These are phyloP conservation scores for Gossypium bickii DNA, from an alignment of 345 rosid genomes.

Conservation along the genomic window DNA sequence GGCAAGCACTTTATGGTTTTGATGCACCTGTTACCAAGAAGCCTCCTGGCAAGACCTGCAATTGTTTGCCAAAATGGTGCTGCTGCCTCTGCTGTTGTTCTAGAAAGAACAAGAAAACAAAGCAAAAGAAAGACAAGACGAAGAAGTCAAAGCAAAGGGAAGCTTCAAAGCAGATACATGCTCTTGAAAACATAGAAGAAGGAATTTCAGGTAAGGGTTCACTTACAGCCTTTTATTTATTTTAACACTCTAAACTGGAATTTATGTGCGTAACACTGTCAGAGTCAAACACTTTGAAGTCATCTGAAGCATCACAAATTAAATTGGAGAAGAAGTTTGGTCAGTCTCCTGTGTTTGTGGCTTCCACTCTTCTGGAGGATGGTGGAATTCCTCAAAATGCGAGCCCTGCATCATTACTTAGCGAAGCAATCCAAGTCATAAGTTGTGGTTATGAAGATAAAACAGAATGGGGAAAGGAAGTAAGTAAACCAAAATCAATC, in stretches of 20 bases:
- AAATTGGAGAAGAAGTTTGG: conserved; percentile 93
- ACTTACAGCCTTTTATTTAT: not conserved
- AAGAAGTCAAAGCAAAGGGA: conserved; percentile 71
- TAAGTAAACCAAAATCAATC: conserved; percentile 27
- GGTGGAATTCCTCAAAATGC: conserved; percentile 79
- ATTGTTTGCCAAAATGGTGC: conserved; percentile 97
- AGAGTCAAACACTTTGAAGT: conserved; percentile 42
- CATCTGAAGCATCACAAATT: conserved; percentile 47
- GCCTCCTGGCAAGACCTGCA: conserved; percentile 82
- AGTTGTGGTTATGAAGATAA: conserved; percentile 98
- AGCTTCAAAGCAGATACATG: conserved; percentile 85
- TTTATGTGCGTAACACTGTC: conserved; percentile 23
- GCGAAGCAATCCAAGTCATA: conserved; percentile 96
- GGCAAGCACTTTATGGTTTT: conserved; percentile 86
- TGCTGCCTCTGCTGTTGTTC: conserved; percentile 68
- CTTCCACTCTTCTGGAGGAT: conserved; percentile 59
- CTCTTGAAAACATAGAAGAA: conserved; percentile 77
- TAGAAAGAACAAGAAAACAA: conserved; percentile 67
- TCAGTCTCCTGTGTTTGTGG: conserved; percentile 88
- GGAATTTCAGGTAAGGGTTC: conserved; percentile 51
- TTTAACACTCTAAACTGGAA: not conserved
- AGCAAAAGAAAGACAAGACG: conserved; percentile 48
- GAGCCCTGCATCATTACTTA: conserved; percentile 64
- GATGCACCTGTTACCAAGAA: conserved; percentile 94
- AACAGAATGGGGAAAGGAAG: conserved; percentile 99